Conservation (phyloP, 768 basidiomycete genomes). For the Xanthoconium purpureum region DNA sequence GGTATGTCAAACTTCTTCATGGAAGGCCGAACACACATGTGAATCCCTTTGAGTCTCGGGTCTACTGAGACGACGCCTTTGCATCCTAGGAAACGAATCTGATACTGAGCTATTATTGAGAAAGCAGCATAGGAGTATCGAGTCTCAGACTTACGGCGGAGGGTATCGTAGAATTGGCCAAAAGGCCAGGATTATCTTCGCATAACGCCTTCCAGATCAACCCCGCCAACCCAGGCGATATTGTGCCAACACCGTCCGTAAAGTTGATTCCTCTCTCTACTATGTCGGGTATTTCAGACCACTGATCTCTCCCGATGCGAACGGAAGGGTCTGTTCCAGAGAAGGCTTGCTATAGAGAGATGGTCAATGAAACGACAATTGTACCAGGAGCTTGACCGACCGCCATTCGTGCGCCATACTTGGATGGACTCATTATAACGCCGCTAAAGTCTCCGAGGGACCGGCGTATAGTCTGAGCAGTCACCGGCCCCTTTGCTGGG, state of each 20-base stretch:
- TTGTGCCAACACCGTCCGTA: slow-evolving; percentile 82
- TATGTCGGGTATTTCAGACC: slow-evolving; percentile 63
- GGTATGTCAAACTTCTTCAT: slow-evolving; percentile 74
- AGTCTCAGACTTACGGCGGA: slow-evolving; percentile 50
- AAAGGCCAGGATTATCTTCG: slow-evolving; percentile 36
- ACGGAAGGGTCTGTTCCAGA: slow-evolving; percentile 79
- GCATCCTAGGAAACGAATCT: slow-evolving; percentile 80
- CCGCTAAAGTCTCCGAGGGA: slow-evolving; percentile 67
- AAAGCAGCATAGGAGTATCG: not conserved
- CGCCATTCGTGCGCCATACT: slow-evolving; percentile 78
- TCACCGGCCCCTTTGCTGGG: slow-evolving; percentile 42
- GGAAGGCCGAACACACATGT: slow-evolving; percentile 66
- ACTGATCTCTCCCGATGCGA: slow-evolving; percentile 50
- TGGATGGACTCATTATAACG: slow-evolving; percentile 61
- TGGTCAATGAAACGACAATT: slow-evolving; percentile 3
- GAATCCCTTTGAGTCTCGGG: slow-evolving; percentile 46
- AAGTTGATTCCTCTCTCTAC: slow-evolving; percentile 43
- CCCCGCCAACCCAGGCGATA: slow-evolving; percentile 56
- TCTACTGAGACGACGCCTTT: slow-evolving; percentile 82
- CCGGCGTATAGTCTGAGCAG: slow-evolving; percentile 56
- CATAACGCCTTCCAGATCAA: slow-evolving; percentile 60
- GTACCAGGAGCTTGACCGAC: slow-evolving; percentile 10
- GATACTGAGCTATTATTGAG: slow-evolving; percentile 45
- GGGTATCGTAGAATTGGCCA: slow-evolving; percentile 43
- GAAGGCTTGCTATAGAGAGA: slow-evolving; percentile 57